Conservation (phyloP, 2,329 filamentous ascomycete species). For the Fragosphaeria purpurea region DNA sequence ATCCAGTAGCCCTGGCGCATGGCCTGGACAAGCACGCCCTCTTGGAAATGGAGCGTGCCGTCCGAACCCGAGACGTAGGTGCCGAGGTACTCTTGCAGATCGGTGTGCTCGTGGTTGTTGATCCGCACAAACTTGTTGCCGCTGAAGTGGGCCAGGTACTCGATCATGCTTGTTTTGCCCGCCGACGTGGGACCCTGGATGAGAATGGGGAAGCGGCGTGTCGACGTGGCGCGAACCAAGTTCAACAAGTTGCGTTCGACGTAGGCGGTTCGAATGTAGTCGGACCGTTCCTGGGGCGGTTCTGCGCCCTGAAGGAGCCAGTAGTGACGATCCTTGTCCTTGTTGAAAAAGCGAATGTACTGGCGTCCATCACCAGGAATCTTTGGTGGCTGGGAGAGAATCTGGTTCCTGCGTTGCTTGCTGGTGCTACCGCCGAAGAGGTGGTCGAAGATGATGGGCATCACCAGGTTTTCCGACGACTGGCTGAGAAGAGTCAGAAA, state of each 20-base stretch:
- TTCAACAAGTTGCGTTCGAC: conserved; percentile 93
- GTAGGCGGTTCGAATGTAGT: conserved; percentile 96
- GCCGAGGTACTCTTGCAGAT: conserved; percentile 93
- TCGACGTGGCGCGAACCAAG: conserved; percentile 85
- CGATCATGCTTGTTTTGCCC: conserved; percentile 99
- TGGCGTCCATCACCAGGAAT: conserved; percentile 64
- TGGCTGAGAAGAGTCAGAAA: conserved; percentile 83
- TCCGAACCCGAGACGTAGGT: conserved; percentile 82
- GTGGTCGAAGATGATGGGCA: conserved; percentile 71
- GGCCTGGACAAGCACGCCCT: conserved; percentile 86
- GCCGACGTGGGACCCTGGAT: conserved; percentile 95
- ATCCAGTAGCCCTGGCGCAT: conserved; percentile 95
- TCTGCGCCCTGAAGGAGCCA: conserved; percentile 75
- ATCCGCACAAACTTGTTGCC: conserved; percentile 97
- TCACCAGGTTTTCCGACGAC: conserved; percentile 67
- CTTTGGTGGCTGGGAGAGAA: conserved; percentile 69
- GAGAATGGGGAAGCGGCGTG: conserved; percentile 81
- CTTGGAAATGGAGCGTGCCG: conserved; percentile 81
- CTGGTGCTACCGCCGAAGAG: conserved; percentile 55
- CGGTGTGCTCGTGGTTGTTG: conserved; percentile 99
- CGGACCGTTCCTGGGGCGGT: conserved; percentile 58
- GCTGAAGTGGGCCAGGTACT: conserved; percentile 92
- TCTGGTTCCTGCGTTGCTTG: conserved; percentile 52
- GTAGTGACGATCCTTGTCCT: conserved; percentile 60
- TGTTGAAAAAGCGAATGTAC: conserved; percentile 71